Evolutionary conservation across 352 stramenopile genomes (phyloP).

Genomic region (Phytophthora quininea): DNA sequence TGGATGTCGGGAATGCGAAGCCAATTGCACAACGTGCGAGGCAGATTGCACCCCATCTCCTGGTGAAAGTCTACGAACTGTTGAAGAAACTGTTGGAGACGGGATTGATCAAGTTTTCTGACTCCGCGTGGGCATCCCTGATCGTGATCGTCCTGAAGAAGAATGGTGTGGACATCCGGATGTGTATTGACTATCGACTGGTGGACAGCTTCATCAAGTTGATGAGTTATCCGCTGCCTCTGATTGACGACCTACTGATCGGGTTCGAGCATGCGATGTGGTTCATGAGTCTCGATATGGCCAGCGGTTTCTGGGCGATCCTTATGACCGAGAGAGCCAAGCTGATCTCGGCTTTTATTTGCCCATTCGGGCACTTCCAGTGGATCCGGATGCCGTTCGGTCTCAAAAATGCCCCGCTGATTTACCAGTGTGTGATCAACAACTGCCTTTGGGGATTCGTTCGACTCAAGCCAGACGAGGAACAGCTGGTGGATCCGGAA

Average conservation of each 20-base stretch:
- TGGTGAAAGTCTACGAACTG: constrained; percentile 2
- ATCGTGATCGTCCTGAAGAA: constrained; percentile 10
- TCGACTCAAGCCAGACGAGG: neutral
- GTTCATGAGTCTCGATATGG: constrained; percentile 27
- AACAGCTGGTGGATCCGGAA: neutral
- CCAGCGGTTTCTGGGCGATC: constrained; percentile 26
- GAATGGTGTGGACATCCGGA: constrained; percentile 1
- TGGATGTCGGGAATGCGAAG: constrained; percentile 2
- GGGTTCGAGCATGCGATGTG: constrained; percentile 25
- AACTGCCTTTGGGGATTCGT: constrained; percentile 26
- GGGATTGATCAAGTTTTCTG: neutral
- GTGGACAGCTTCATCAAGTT: neutral
- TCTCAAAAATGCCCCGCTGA: constrained; percentile 19
- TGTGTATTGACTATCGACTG: neutral
- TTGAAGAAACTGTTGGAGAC: constrained; percentile 5
- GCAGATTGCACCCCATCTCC: neutral
- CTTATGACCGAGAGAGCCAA: constrained; percentile 21
- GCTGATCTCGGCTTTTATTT: constrained; percentile 26
- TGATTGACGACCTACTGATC: constrained; percentile 1
- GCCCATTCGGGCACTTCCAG: constrained; percentile 30
- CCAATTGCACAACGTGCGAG: neutral
- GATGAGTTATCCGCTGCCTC: neutral
- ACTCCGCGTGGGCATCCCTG: neutral
- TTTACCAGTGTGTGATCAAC: constrained; percentile 23
- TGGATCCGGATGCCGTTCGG: constrained; percentile 29